phyloP scores from a whole-genome alignment of 2,329 filamentous ascomycete species.

The Hymenoscyphus repandus region DNA sequence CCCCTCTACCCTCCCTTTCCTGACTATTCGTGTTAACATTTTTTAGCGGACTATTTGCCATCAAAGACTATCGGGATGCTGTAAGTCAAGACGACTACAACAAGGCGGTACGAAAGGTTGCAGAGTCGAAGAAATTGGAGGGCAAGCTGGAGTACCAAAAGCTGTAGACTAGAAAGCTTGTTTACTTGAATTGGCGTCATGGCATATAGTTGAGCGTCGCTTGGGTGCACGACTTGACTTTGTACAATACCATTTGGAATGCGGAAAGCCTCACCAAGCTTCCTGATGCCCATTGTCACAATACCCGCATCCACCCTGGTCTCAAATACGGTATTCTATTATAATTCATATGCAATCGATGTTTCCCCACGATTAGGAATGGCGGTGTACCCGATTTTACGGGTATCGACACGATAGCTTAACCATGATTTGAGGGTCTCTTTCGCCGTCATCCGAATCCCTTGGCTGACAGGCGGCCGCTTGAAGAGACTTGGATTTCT shows the following conservation, averaged over 20 bases:
- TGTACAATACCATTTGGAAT: slow-evolving; percentile 28
- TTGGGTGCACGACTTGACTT: slow-evolving; percentile 12
- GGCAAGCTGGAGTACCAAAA: slow-evolving; percentile 98
- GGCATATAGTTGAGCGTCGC: slow-evolving; percentile 21
- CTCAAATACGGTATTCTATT: background rate
- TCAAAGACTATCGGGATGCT: slow-evolving; percentile 94
- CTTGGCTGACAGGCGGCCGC: background rate
- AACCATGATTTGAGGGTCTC: background rate
- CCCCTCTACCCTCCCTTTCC: background rate
- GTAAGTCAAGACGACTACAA: slow-evolving; percentile 99
- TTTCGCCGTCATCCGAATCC: background rate
- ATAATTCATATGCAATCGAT: background rate
- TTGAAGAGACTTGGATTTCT: background rate
- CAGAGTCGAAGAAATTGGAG: slow-evolving; percentile 96
- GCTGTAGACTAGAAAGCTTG: slow-evolving; percentile 48
- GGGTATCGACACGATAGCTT: background rate
- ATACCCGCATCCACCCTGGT: background rate
- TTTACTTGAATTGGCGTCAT: slow-evolving; percentile 24
- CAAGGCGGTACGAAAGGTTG: slow-evolving; percentile 96
- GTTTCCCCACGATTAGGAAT: background rate
- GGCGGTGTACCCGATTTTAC: background rate
- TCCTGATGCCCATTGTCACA: background rate
- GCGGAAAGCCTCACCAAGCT: slow-evolving; percentile 1
- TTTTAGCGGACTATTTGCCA: slow-evolving; percentile 81
- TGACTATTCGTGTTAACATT: slow-evolving; percentile 23